Percentiles rank a stretch among this genome's conserved stretches.
These are phyloP conservation scores for Scutellaria barbata DNA, from an alignment of 257 asterid species.

Conservation along the genomic window DNA sequence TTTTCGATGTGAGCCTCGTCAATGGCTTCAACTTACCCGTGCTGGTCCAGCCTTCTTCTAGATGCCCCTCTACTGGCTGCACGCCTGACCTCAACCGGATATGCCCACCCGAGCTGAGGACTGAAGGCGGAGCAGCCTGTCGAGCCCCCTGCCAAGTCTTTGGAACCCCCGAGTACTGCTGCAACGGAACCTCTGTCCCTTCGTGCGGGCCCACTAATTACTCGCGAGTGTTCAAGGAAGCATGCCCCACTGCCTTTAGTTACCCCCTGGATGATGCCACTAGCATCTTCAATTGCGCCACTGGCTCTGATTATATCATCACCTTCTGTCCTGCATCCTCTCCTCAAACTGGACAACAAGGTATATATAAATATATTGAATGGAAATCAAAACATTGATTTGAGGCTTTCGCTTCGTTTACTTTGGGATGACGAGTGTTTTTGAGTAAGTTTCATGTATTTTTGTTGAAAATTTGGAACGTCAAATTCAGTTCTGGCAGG, in stretches of 20 bases:
- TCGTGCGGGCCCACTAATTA: constrained; percentile 56
- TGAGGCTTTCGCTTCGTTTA: too few relatives aligned
- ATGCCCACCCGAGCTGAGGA: constrained; percentile 60
- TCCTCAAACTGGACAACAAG: not conserved
- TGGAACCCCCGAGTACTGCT: constrained; percentile 52
- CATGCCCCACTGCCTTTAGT: constrained; percentile 60
- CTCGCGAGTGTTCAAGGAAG: constrained; percentile 58
- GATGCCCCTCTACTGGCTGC: constrained; percentile 63
- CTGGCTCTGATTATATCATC: constrained; percentile 48
- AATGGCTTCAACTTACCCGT: constrained; percentile 73
- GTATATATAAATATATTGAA: too few relatives aligned
- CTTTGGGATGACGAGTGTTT: too few relatives aligned
- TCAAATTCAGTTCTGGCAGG: too few relatives aligned
- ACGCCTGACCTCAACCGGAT: constrained; percentile 49
- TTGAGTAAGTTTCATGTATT: too few relatives aligned
- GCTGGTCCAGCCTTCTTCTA: constrained; percentile 54
- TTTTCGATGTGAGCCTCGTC: constrained; percentile 69
- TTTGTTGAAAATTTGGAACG: too few relatives aligned
- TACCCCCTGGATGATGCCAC: constrained; percentile 58
- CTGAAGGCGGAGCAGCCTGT: constrained; percentile 57
- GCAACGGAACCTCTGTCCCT: constrained; percentile 49
- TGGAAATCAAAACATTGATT: too few relatives aligned
- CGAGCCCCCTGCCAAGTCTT: constrained; percentile 62
- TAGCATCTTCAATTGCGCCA: constrained; percentile 54
- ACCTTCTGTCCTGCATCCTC: constrained; percentile 54